A percentile compares a stretch with the other conserved stretches of the same genome.
These are phyloP conservation scores for Helotiales sp. DNA, from an alignment of 2,329 filamentous ascomycete species.

Conservation along the genomic window DNA sequence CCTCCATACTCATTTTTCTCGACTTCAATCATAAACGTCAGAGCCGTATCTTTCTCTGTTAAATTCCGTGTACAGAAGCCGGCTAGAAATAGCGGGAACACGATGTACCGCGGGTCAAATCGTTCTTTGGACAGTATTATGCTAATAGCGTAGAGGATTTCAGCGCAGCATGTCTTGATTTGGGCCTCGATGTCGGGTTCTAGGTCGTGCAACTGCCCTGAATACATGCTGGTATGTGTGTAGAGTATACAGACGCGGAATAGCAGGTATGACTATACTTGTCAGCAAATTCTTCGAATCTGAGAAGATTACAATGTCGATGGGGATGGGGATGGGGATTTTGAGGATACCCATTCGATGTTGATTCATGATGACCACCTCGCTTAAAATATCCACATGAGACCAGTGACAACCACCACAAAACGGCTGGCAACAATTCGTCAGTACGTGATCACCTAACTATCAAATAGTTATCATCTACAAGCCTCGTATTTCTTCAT, in stretches of 20 bases:
- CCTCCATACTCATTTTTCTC: constrained; percentile 54
- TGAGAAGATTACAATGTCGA: constrained; percentile 33
- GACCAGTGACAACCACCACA: too few relatives aligned
- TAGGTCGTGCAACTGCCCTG: constrained; percentile 50
- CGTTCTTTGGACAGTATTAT: constrained; percentile 47
- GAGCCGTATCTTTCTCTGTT: constrained; percentile 51
- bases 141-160: constrained; percentile 52
- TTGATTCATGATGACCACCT: too few relatives aligned
- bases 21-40: constrained; percentile 53
- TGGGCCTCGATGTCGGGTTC: constrained; percentile 47
- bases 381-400: too few relatives aligned
- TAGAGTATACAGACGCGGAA: constrained; percentile 57
- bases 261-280: constrained; percentile 48
- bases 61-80: constrained; percentile 50
- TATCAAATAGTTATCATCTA: too few relatives aligned
- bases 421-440: too few relatives aligned
- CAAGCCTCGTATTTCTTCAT: too few relatives aligned
- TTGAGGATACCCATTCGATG: too few relatives aligned
- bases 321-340: too few relatives aligned
- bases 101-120: constrained; percentile 52
- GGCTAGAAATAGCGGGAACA: constrained; percentile 60
- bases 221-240: constrained; percentile 58
- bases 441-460: too few relatives aligned
- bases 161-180: constrained; percentile 49
- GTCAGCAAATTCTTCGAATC: constrained; percentile 3